Base-by-base conservation (phyloP, 2,329 filamentous ascomycete species). In the Alternaria solani region DNA sequence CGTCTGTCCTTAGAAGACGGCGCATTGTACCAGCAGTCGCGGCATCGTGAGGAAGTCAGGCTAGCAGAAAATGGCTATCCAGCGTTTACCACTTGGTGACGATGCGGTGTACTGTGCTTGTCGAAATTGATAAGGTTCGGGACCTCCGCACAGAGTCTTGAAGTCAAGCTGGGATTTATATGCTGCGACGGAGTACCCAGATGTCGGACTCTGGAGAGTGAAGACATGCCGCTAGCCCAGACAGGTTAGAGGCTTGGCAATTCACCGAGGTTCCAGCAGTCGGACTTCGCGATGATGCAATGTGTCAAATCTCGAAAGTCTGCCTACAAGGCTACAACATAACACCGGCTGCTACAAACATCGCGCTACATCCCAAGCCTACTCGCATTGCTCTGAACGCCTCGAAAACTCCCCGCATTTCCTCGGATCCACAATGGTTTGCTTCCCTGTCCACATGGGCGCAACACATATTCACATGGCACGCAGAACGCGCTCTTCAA, bases 401-500 rank as follows among this genome's bases (percentile, higher is more conserved):
- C n/a, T 12, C n/a, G 25, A 28, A 14, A 6, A 41, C 11, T 34
- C 23, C 11, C 6, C 41, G 39, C 12, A 42, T 12, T 14, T 14
- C 7, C 14, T 23, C 18, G 23, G 12, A 18, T 41, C 23, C 62
- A 65, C 23, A 18, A 73, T 71, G 69, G 68, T 73, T 55, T 62
- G 70, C 63, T 44, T 53, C 23, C 52, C 32, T 11, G 18, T n/a
- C 30, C 16, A 4, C 23, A 28, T 44, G 14, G 23, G 5, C 14
- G 23, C 41, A 42, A 23, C 32, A 7, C 18, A 49, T 52, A 51
- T 63, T 73, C 16, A 72, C 55, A 8, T 55, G 12, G 28, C 53
- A 51, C 51, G 55, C 57, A 93, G 92, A 94, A 94, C 73, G 89
- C 91, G 44, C 85, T 93, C 51, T 96, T 94, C 83, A 96, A 96